Conservation (phyloP, 2,329 filamentous ascomycete species). For the Cadophora sp. region DNA sequence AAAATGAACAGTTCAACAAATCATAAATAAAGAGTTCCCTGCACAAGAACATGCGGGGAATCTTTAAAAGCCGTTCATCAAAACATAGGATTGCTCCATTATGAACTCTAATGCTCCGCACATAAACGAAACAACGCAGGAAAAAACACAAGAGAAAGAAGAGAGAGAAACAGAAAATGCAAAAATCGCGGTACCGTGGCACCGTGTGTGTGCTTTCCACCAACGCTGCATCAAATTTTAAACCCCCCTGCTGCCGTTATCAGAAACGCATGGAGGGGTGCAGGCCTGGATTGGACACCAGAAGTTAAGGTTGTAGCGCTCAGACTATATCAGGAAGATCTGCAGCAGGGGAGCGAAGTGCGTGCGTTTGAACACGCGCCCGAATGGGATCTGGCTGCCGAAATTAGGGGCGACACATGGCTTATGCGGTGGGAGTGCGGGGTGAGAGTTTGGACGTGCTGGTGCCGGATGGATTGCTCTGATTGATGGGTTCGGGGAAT, state of each 20-base stretch:
- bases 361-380: conserved; percentile 14
- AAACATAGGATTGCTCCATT: conserved; percentile 2
- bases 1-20: background rate
- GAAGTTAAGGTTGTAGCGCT: conserved; percentile 10
- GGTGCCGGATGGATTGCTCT: background rate
- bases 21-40: background rate
- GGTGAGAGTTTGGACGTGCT: background rate
- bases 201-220: background rate
- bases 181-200: background rate
- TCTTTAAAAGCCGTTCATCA: background rate
- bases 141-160: background rate
- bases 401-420: conserved; percentile 11
- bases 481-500: background rate
- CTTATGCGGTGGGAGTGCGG: conserved; percentile 4
- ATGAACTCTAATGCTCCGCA: background rate
- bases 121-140: background rate
- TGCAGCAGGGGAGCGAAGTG: background rate
- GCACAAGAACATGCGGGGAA: background rate
- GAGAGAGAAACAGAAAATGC: background rate
- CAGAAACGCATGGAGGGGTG: conserved; percentile 10
- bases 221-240: conserved; percentile 12
- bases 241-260: background rate
- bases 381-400: background rate
- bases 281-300: conserved; percentile 8
- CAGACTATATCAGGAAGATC: conserved; percentile 10